Evolutionary conservation across 1,284 basidiomycete species (phyloP).

Genomic region (Naganishia sp.): DNA sequence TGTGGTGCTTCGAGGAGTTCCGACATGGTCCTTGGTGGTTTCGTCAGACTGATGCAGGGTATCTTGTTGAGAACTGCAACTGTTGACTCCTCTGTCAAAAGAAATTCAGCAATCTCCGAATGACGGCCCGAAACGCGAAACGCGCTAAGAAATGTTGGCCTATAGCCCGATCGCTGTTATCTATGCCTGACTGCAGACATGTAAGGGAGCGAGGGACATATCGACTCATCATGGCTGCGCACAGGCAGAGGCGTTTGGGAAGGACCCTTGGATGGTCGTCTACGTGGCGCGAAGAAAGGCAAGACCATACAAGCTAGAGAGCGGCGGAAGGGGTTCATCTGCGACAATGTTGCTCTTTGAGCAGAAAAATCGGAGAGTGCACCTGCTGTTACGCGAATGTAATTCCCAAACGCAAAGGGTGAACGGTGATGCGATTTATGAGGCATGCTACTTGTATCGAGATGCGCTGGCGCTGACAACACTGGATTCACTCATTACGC

Average conservation of each 20-base stretch:
- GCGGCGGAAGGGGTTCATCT: no score
- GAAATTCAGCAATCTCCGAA: neutral
- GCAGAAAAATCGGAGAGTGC: neutral
- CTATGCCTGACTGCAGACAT: neutral
- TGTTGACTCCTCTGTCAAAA: neutral
- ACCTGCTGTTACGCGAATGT: no score
- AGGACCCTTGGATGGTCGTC: no score
- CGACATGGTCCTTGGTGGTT: constrained; percentile 39
- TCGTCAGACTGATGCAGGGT: no score
- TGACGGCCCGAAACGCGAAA: constrained; percentile 14
- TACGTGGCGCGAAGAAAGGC: no score
- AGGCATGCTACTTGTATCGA: neutral
- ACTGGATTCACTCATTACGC: neutral
- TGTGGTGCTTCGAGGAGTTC: constrained; percentile 41
- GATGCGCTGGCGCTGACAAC: neutral
- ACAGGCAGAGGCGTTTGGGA: no score
- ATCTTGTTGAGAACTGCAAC: no score
- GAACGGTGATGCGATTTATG: neutral
- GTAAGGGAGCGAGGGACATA: neutral
- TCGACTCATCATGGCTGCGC: no score
- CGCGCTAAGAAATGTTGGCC: constrained; percentile 20
- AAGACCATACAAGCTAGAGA: no score
- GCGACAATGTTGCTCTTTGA: neutral
- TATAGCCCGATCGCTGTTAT: constrained; percentile 18
- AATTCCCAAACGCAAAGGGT: no score